phyloP scores from a whole-genome alignment of 2,329 filamentous ascomycete species.

The Elsinoe australis region DNA sequence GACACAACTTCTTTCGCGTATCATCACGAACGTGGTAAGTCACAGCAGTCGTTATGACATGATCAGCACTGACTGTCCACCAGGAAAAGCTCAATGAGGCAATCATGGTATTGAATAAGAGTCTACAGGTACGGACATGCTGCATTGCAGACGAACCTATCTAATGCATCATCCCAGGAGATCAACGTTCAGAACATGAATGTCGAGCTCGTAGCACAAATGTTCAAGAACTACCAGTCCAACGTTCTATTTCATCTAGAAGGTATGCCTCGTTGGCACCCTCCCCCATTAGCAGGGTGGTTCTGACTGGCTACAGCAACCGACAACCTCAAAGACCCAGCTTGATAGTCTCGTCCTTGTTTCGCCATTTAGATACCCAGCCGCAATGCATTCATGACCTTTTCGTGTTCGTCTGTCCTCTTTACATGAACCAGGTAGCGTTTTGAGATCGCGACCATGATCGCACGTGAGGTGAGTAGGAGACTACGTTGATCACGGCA shows the following conservation, averaged over 20 bases:
- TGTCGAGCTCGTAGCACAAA: constrained; percentile 91
- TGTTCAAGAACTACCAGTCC: constrained; percentile 99
- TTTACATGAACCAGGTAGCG: no score
- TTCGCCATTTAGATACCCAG: not conserved
- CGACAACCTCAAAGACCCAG: constrained; percentile 72
- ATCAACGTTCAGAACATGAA: constrained; percentile 99
- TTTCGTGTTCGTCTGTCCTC: not conserved
- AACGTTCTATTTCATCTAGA: constrained; percentile 96
- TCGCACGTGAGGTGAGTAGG: no score
- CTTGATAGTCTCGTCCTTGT: constrained; percentile 37
- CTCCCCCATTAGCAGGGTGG: not conserved
- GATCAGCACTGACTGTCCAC: not conserved
- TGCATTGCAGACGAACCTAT: no score
- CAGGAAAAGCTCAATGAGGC: constrained; percentile 98
- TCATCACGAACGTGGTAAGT: constrained; percentile 94
- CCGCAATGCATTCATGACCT: not conserved
- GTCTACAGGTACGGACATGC: constrained; percentile 68
- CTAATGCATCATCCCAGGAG: no score
- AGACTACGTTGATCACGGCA: no score
- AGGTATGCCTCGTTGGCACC: constrained; percentile 50
- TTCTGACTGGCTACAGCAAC: constrained; percentile 51
- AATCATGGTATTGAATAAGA: constrained; percentile 85
- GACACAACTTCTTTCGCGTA: constrained; percentile 82
- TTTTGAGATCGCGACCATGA: no score
- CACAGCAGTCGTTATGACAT: not conserved